Percentiles rank a stretch among this genome's conserved stretches.
phyloP scores from a whole-genome alignment of 768 basidiomycete species.

The Coprinopsis cinerea region DNA sequence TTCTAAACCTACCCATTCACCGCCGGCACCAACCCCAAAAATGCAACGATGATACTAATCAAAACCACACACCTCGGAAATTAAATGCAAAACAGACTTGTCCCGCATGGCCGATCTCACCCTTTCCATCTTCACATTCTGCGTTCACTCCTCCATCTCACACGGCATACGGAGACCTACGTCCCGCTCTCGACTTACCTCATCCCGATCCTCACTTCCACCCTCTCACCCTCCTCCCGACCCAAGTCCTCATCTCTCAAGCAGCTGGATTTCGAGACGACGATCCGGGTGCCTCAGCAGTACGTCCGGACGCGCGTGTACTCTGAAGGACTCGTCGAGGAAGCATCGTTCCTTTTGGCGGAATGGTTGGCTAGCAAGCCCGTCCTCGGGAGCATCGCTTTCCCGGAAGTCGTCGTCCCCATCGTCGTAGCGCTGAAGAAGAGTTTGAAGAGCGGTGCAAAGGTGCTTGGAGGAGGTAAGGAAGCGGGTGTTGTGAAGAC shows the following conservation, averaged over 20 bases:
- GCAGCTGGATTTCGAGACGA: constrained; percentile 83
- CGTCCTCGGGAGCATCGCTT: constrained; percentile 83
- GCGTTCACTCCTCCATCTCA: constrained; percentile 82
- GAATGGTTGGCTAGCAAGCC: constrained; percentile 72
- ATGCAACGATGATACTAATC: too few relatives aligned
- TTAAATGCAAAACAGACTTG: constrained; percentile 66
- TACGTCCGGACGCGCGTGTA: constrained; percentile 88
- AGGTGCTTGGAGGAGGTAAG: constrained; percentile 36
- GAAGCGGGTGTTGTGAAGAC: constrained; percentile 62
- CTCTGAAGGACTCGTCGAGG: constrained; percentile 77
- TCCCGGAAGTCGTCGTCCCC: constrained; percentile 88
- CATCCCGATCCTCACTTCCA: constrained; percentile 77
- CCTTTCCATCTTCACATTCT: constrained; percentile 92
- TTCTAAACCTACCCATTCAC: too few relatives aligned
- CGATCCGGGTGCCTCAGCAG: constrained; percentile 82
- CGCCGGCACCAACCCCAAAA: too few relatives aligned
- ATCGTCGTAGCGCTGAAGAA: constrained; percentile 67
- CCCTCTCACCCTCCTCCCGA: constrained; percentile 59
- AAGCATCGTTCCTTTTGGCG: constrained; percentile 68
- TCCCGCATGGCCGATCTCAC: constrained; percentile 86
- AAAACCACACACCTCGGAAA: too few relatives aligned
- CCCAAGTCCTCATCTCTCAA: constrained; percentile 82
- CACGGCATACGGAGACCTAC: constrained; percentile 77
- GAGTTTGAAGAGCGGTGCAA: constrained; percentile 51
- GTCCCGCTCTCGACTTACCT: constrained; percentile 85